These are phyloP conservation scores for Glaciozyma martinii DNA, from an alignment of 768 basidiomycete genomes.

Conservation along the genomic window DNA sequence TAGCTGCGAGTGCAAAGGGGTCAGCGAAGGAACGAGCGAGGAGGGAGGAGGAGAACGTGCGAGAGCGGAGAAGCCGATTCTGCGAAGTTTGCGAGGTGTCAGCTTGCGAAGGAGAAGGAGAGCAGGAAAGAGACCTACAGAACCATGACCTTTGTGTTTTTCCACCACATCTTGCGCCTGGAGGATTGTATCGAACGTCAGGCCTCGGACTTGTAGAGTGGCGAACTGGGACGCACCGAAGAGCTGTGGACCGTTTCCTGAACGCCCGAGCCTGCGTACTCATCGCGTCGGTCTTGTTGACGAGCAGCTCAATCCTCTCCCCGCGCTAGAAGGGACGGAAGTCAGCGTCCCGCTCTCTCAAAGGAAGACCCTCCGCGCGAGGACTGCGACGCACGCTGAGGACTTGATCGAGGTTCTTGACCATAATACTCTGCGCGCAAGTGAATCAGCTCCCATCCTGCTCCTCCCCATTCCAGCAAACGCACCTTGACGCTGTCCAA, in stretches of 20 bases:
- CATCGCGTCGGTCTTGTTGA: constrained; percentile 87
- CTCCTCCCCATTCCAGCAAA: too few relatives aligned
- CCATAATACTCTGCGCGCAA: constrained; percentile 39
- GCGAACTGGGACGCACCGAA: constrained; percentile 3
- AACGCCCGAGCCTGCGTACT: constrained; percentile 90
- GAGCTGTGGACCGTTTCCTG: constrained; percentile 33
- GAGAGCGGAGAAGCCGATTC: constrained; percentile 42
- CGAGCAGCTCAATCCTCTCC: constrained; percentile 87
- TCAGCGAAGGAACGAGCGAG: neutral
- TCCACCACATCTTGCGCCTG: constrained; percentile 44
- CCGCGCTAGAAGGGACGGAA: constrained; percentile 47
- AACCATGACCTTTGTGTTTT: constrained; percentile 42
- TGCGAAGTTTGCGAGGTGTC: neutral
- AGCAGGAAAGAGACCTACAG: too few relatives aligned
- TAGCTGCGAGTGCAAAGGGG: neutral
- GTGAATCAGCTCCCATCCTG: too few relatives aligned
- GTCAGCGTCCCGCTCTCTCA: constrained; percentile 63
- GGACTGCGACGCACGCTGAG: neutral
- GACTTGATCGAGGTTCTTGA: constrained; percentile 75
- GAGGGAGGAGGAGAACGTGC: constrained; percentile 43
- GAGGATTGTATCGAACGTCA: neutral
- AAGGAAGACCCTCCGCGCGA: neutral
- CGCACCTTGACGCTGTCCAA: neutral
- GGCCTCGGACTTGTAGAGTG: neutral
- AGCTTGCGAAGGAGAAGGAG: too few relatives aligned